phyloP scores from a whole-genome alignment of 176 grass and related monocot species.

The Triticum timopheevii region DNA sequence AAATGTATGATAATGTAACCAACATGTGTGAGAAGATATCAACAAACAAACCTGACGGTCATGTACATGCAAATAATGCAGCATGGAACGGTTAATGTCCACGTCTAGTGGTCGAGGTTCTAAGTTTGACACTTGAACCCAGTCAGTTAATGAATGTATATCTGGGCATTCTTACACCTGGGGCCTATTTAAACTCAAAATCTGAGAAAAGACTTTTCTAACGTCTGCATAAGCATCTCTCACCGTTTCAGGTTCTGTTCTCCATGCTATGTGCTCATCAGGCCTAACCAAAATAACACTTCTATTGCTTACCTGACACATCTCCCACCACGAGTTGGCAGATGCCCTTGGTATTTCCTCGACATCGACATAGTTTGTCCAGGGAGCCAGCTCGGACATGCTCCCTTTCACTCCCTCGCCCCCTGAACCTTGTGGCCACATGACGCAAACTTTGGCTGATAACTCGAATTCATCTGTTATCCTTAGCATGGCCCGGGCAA shows the following conservation, averaged over 20 bases:
- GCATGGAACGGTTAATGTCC: neutral
- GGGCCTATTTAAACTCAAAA: conserved; percentile 37
- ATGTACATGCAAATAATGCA: neutral
- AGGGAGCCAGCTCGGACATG: conserved; percentile 43
- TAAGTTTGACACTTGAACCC: neutral
- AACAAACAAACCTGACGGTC: neutral
- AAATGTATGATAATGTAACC: neutral
- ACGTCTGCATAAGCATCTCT: conserved; percentile 41
- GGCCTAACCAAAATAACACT: conserved; percentile 79
- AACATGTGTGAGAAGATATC: neutral
- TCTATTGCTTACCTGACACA: conserved; percentile 50
- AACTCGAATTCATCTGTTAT: conserved; percentile 54
- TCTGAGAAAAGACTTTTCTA: conserved; percentile 51
- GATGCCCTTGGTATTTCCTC: conserved; percentile 42
- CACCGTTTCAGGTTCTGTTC: conserved; percentile 41
- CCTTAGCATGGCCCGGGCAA: conserved; percentile 54
- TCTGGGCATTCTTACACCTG: conserved; percentile 14
- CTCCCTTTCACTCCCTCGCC: conserved; percentile 27
- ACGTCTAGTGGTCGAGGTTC: neutral
- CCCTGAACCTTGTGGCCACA: conserved; percentile 68
- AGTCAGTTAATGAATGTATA: neutral
- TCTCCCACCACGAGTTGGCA: conserved; percentile 77
- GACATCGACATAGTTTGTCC: conserved; percentile 63
- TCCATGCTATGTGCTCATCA: conserved; percentile 94
- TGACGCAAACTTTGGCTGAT: conserved; percentile 65